Percentiles rank a stretch among this genome's conserved stretches.
Evolutionary conservation across 2,329 filamentous ascomycete genomes (phyloP).

Genomic region (Microsporum audouinii): DNA sequence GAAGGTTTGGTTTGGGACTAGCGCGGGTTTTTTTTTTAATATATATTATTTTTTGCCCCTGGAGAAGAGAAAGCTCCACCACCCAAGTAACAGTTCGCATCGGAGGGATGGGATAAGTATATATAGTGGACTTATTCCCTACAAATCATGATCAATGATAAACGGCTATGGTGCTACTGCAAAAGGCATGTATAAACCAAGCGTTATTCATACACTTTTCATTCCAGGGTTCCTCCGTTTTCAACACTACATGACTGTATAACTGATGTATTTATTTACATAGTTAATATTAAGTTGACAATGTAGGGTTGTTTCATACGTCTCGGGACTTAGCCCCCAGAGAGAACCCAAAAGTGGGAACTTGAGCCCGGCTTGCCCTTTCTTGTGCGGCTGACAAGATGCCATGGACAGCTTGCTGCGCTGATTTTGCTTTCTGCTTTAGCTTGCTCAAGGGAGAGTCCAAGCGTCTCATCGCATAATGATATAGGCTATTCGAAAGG

Average conservation of each 20-base stretch:
- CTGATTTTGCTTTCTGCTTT: not conserved
- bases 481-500: not conserved
- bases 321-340: not conserved
- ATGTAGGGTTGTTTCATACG: not conserved
- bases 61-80: not conserved
- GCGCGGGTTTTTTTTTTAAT: not conserved
- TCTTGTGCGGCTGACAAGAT: not conserved
- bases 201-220: too few species aligned
- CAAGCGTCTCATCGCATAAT: not conserved
- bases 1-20: constrained; percentile 2
- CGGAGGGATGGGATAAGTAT: too few species aligned
- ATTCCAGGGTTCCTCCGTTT: not conserved
- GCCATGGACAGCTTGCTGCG: not conserved
- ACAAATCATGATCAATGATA: too few species aligned
- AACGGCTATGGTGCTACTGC: too few species aligned
- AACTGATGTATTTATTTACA: not conserved
- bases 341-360: not conserved
- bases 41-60: not conserved
- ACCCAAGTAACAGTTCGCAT: too few species aligned
- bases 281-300: not conserved
- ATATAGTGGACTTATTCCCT: too few species aligned
- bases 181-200: too few species aligned
- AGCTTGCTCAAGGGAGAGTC: not conserved
- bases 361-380: not conserved
- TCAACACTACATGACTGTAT: not conserved